Conservation (phyloP, 768 basidiomycete species). For the Termitomyces sp. region DNA sequence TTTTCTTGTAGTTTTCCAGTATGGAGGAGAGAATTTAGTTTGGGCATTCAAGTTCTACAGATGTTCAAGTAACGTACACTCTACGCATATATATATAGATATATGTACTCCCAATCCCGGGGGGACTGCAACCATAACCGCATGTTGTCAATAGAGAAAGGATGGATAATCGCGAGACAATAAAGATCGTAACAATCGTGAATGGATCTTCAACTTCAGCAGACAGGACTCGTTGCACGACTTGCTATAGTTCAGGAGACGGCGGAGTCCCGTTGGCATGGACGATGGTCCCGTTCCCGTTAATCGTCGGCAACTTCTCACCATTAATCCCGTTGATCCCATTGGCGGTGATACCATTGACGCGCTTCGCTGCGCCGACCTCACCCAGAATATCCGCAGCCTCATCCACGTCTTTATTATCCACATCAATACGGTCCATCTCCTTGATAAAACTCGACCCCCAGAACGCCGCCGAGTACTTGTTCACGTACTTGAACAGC, state of each 20-base stretch:
- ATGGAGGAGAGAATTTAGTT: not conserved
- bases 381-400: constrained; percentile 8
- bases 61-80: constrained; percentile 12
- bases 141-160: too few species aligned
- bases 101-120: not conserved
- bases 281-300: constrained; percentile 3
- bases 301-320: not conserved
- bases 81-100: constrained; percentile 9
- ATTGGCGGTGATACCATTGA: not conserved
- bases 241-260: constrained; percentile 3
- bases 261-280: constrained; percentile 5
- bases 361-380: not conserved
- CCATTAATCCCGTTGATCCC: constrained; percentile 6
- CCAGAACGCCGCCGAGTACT: constrained; percentile 92
- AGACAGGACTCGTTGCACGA: too few species aligned
- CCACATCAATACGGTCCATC: constrained; percentile 58
- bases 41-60: constrained; percentile 9
- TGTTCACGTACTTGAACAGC: constrained; percentile 94
- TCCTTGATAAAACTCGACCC: constrained; percentile 86
- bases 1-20: not conserved
- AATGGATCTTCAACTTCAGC: not conserved
- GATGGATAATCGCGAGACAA: not conserved
- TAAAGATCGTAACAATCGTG: constrained; percentile 2
- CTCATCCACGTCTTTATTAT: constrained; percentile 31
- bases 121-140: too few species aligned